Evolutionary conservation across 2,329 filamentous ascomycete genomes (phyloP).

Genomic region (Lasiodiplodia sp.): DNA sequence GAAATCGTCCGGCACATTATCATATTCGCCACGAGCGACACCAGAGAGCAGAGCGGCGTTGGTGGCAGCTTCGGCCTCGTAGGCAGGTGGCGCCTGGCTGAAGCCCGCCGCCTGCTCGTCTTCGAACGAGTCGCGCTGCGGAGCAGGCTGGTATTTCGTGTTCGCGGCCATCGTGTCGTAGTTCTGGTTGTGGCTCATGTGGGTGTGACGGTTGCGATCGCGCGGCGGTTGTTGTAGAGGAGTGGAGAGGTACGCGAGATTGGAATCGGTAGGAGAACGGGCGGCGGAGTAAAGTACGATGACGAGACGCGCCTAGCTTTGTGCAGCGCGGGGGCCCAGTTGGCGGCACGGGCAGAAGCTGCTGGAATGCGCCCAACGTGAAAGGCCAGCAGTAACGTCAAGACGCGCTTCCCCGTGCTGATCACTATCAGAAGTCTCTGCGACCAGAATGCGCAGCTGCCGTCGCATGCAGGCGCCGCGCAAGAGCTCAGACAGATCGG

Average conservation of each 20-base stretch:
- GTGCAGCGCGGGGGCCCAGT: constrained; percentile 21
- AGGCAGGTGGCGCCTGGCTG: constrained; percentile 83
- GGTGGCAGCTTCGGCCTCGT: constrained; percentile 66
- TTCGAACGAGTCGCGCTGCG: constrained; percentile 86
- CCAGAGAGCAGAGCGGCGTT: constrained; percentile 69
- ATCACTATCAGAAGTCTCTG: constrained; percentile 7
- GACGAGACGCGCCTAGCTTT: constrained; percentile 30
- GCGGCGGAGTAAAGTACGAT: constrained; percentile 16
- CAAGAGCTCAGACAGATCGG: constrained; percentile 17
- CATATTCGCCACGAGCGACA: constrained; percentile 76
- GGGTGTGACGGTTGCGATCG: neutral
- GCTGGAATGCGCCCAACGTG: constrained; percentile 27
- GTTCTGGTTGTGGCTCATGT: constrained; percentile 14
- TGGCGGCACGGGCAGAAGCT: constrained; percentile 23
- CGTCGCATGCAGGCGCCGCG: constrained; percentile 5
- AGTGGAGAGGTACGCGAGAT: constrained; percentile 12
- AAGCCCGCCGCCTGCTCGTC: constrained; percentile 61
- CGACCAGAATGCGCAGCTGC: constrained; percentile 6
- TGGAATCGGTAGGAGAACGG: constrained; percentile 9
- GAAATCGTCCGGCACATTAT: constrained; percentile 96
- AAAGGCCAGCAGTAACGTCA: constrained; percentile 10
- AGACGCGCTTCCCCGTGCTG: constrained; percentile 17
- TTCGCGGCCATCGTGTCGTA: constrained; percentile 48
- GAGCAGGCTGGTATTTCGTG: constrained; percentile 82
- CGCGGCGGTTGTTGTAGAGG: neutral